These are phyloP conservation scores for Epicoccum sorghinum DNA, from an alignment of 2,329 filamentous ascomycete genomes.

Conservation along the genomic window DNA sequence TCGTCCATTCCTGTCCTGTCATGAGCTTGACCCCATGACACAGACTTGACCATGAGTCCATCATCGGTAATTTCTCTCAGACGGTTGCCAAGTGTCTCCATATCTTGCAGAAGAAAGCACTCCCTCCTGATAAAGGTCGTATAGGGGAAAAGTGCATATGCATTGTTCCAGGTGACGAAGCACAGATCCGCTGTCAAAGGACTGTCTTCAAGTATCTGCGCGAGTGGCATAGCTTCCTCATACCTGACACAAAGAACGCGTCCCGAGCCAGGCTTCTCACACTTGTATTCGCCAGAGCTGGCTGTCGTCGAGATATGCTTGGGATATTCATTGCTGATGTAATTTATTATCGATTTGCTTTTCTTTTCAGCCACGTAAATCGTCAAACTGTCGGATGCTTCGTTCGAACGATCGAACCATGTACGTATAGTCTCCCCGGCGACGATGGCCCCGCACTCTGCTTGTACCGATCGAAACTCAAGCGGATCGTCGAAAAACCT, in stretches of 20 bases:
- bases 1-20: background rate
- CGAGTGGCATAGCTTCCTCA: too few relatives aligned
- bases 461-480: constrained; percentile 2
- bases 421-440: background rate
- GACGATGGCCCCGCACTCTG: background rate
- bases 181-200: background rate
- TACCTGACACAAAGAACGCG: too few relatives aligned
- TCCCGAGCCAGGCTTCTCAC: too few relatives aligned
- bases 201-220: background rate
- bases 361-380: background rate
- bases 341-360: background rate
- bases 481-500: background rate
- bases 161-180: constrained; percentile 17
- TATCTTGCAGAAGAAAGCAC: background rate
- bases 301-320: too few relatives aligned
- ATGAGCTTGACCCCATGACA: too few relatives aligned
- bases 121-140: constrained; percentile 3
- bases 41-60: too few relatives aligned
- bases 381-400: too few relatives aligned
- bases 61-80: too few relatives aligned
- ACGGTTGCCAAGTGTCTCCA: too few relatives aligned
- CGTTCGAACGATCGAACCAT: background rate
- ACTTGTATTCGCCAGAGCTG: too few relatives aligned
- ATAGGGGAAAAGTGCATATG: constrained; percentile 4
- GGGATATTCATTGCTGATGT: too few relatives aligned